A percentile compares a stretch with the other conserved stretches of the same genome.
Evolutionary conservation across 768 basidiomycete genomes (phyloP).

Genomic region (Kwoniella botswanensis): DNA sequence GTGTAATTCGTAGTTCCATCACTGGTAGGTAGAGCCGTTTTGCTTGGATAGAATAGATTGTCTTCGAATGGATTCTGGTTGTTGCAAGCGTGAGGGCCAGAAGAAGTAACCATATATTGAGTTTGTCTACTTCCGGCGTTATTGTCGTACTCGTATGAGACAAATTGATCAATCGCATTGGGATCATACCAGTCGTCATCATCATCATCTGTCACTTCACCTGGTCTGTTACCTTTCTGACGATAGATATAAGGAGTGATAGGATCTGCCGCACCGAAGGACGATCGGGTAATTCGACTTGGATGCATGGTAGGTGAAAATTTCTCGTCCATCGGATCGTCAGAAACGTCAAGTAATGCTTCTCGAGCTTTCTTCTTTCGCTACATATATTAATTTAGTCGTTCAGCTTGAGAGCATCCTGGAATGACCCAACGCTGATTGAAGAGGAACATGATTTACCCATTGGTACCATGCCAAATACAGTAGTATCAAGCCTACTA

Average conservation of each 20-base stretch:
- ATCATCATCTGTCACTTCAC: not conserved
- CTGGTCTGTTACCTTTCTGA: not conserved
- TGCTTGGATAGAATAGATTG: constrained; percentile 12
- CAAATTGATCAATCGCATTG: not conserved
- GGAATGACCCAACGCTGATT: too few relatives aligned
- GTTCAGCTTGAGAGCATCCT: too few relatives aligned
- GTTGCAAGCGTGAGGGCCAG: not conserved
- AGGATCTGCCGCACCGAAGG: constrained; percentile 23
- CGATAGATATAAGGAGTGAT: constrained; percentile 10
- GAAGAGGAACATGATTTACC: constrained; percentile 12
- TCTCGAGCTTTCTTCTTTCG: constrained; percentile 18
- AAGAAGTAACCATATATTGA: not conserved
- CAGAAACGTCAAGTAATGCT: constrained; percentile 4
- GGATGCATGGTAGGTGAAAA: constrained; percentile 1
- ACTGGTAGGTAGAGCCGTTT: not conserved
- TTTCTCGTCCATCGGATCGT: constrained; percentile 13
- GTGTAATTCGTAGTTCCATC: constrained; percentile 8
- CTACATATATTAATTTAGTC: not conserved
- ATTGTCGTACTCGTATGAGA: not conserved
- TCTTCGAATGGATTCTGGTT: constrained; percentile 9
- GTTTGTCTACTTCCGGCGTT: not conserved
- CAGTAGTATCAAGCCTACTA: constrained; percentile 13
- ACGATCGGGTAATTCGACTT: constrained; percentile 18
- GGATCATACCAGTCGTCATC: constrained; percentile 20
- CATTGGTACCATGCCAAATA: constrained; percentile 27